A percentile compares a stretch with the other conserved stretches of the same genome.
Conservation (phyloP, 257 asterid species). For the Ligustrum vulgare region DNA sequence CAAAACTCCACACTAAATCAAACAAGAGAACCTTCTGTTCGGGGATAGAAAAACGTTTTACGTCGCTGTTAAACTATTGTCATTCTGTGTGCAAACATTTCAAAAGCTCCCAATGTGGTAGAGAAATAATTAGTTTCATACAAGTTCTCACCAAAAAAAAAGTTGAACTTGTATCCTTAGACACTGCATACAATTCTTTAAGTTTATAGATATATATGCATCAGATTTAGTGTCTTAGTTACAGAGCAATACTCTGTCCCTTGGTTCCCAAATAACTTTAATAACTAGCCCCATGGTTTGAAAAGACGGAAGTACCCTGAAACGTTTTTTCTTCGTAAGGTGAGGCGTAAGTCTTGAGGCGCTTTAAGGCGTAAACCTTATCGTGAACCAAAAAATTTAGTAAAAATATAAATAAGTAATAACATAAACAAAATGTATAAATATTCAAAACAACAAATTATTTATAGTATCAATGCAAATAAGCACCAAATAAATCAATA, state of each 20-base stretch:
- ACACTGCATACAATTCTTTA: conserved; percentile 9
- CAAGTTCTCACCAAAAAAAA: conserved; percentile 5
- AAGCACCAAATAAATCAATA: too few relatives aligned
- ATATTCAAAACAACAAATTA: too few relatives aligned
- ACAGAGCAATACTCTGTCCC: background rate
- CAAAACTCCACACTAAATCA: background rate
- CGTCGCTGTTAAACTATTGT: background rate
- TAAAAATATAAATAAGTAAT: too few relatives aligned
- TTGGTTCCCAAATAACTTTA: conserved; percentile 5
- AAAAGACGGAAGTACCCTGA: too few relatives aligned
- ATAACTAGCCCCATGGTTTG: background rate
- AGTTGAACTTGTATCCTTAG: conserved; percentile 9
- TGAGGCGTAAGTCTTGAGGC: too few relatives aligned
- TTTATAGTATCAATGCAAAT: too few relatives aligned
- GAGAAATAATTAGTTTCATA: conserved; percentile 2
- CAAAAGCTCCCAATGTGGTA: background rate
- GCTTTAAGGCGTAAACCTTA: too few relatives aligned
- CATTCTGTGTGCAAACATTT: background rate
- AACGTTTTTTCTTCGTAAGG: too few relatives aligned
- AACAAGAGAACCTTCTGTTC: background rate
- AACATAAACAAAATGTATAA: too few relatives aligned
- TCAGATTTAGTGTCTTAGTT: conserved; percentile 5
- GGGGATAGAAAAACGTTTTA: background rate
- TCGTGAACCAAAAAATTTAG: too few relatives aligned
- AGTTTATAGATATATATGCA: background rate